Percentiles rank a stretch among this genome's conserved stretches.
Conservation (phyloP, 2,329 filamentous ascomycete species). For the Diaporthe longicolla region DNA sequence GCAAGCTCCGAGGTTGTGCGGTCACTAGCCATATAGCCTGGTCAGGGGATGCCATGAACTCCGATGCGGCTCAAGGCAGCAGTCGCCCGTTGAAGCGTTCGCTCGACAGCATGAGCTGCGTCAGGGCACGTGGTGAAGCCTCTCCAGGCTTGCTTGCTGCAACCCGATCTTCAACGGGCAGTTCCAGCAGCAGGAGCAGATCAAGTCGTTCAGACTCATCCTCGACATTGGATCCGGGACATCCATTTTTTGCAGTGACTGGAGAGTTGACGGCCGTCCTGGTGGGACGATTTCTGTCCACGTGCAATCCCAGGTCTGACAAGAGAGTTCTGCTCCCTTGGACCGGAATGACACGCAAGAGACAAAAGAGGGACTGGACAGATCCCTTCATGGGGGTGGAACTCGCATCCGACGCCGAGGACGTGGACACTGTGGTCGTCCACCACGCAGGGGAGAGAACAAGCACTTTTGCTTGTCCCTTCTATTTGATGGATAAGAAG, state of each 20-base stretch:
- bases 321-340: not conserved
- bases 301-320: not conserved
- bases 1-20: no score
- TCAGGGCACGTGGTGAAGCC: not conserved
- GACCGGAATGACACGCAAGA: not conserved
- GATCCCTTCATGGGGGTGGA: not conserved
- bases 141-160: no score
- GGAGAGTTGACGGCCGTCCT: not conserved
- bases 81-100: no score
- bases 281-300: not conserved
- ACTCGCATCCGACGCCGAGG: slow-evolving; percentile 1
- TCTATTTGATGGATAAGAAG: not conserved
- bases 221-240: not conserved
- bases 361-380: not conserved
- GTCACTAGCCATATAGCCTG: no score
- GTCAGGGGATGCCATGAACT: no score
- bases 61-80: no score
- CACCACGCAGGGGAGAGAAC: not conserved
- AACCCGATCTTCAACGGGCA: not conserved
- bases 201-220: not conserved
- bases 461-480: not conserved
- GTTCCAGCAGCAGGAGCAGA: not conserved
- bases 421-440: not conserved
- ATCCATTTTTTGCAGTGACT: not conserved
- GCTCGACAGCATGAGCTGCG: no score